Evolutionary conservation across 202 grass and related monocot genomes (phyloP), one percentile per base, ranked within the genome.

Genomic region (Carex sylvatica): DNA sequence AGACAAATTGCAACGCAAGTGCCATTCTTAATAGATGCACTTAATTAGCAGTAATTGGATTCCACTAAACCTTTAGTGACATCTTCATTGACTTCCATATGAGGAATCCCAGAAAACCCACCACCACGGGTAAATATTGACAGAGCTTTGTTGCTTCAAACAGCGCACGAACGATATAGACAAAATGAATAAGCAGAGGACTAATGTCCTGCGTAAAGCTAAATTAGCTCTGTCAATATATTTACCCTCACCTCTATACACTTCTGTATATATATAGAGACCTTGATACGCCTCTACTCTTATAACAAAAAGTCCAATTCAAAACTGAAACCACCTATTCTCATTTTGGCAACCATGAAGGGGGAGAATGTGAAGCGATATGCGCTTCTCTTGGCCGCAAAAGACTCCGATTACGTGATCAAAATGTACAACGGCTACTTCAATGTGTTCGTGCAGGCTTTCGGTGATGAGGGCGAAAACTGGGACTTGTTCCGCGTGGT

Each of bases 391-490:
- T 78, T 95, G 69, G 92, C 92, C 4, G 87, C 85, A 36, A 84
- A 59, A 79, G 95, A 98, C 87, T 95, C 95, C 0, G 95, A 91
- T n/a, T 98, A 98, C 70, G 95, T 93, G 73, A 72, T 84, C 20
- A 91, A 93, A 74, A 78, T 36, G 49, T 98, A 98, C 72, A 60
- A 84, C 0, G 92, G 95, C 42, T 98, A 98, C 90, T 91, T 91
- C 60, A 89, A 87, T 5, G 92, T 98, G 4, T 98, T 98, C 35
- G 67, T 93, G n/a, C 64, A 75, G 1, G 92, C 92, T 36, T 93
- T 98, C 55, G 87, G 89, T 16, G 87, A 72, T 1, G 82, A 83
- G 1, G 85, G 80, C 3, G 95, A 98, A 78, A 52, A 8, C 14
- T 98, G 95, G 92, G 91, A 95, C 62, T 9, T 95, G 80, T 98